Evolutionary conservation across 2,329 filamentous ascomycete species (phyloP).

Genomic region (Aspergillus tamarii): DNA sequence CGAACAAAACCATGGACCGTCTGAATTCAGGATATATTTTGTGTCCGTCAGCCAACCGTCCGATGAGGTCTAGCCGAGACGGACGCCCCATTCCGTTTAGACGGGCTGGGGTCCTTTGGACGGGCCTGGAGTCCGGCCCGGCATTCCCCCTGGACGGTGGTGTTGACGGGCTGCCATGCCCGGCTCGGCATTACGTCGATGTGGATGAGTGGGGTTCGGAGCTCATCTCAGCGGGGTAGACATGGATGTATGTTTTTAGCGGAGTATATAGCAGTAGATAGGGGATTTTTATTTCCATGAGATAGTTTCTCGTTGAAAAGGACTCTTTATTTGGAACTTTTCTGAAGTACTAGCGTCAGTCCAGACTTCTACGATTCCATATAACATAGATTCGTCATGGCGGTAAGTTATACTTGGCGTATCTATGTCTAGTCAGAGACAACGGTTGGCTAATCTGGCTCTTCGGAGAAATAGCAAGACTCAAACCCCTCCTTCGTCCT

Average conservation of each 20-base stretch:
- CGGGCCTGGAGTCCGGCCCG: not conserved
- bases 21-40: not conserved
- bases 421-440: fast-evolving
- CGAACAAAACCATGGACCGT: not conserved
- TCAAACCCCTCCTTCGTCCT: constrained; percentile 51
- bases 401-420: not conserved
- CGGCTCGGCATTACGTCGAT: not conserved
- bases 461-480: not conserved
- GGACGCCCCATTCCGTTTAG: not conserved
- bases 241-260: not conserved
- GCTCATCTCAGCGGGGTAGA: not conserved
- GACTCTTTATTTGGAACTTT: not conserved
- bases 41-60: not conserved
- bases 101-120: not conserved
- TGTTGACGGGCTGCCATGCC: too few species aligned
- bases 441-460: not conserved
- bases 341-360: not conserved
- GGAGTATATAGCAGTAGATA: not conserved
- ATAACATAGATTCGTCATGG: not conserved
- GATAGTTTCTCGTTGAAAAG: not conserved
- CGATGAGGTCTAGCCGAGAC: not conserved
- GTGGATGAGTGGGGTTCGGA: not conserved
- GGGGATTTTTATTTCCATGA: too few species aligned
- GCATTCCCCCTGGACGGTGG: too few species aligned
- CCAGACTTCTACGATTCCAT: not conserved